Evolutionary conservation across 768 basidiomycete species (phyloP).

Genomic region (Leucogyrophana mollusca): DNA sequence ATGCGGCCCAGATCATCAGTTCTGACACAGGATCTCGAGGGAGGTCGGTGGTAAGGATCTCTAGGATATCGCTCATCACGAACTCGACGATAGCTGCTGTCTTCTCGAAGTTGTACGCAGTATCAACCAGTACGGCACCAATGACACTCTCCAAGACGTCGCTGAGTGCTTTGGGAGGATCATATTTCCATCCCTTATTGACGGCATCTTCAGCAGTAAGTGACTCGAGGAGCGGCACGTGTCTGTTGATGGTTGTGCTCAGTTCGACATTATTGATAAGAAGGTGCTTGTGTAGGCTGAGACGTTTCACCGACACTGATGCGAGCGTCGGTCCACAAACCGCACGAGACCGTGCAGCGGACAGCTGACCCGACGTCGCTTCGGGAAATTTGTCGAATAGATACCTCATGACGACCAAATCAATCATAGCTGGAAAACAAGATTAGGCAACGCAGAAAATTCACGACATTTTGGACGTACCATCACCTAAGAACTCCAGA

Average conservation of each 20-base stretch:
- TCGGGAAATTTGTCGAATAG: constrained; percentile 67
- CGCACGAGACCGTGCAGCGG: constrained; percentile 65
- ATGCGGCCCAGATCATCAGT: constrained; percentile 65
- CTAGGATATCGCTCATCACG: constrained; percentile 68
- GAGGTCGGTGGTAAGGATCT: constrained; percentile 54
- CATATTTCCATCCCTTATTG: constrained; percentile 71
- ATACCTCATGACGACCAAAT: constrained; percentile 70
- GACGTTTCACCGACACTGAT: constrained; percentile 59
- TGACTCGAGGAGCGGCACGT: constrained; percentile 56
- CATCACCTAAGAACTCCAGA: constrained; percentile 87
- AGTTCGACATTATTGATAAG: constrained; percentile 71
- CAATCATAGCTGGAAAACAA: constrained; percentile 56
- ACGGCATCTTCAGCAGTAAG: constrained; percentile 63
- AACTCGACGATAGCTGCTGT: constrained; percentile 58
- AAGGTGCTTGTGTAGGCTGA: constrained; percentile 67
- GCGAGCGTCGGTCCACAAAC: constrained; percentile 77
- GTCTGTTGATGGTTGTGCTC: constrained; percentile 58
- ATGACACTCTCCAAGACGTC: constrained; percentile 85
- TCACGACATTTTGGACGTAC: constrained; percentile 40
- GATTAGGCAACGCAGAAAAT: constrained; percentile 5
- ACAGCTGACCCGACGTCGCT: constrained; percentile 76
- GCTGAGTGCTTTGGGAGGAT: constrained; percentile 83
- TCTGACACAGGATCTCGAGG: constrained; percentile 72
- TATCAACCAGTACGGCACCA: constrained; percentile 83
- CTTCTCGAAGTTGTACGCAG: constrained; percentile 69